These are phyloP conservation scores for Crithidia bombi DNA, from an alignment of 208 protist genomes.

Conservation along the genomic window DNA sequence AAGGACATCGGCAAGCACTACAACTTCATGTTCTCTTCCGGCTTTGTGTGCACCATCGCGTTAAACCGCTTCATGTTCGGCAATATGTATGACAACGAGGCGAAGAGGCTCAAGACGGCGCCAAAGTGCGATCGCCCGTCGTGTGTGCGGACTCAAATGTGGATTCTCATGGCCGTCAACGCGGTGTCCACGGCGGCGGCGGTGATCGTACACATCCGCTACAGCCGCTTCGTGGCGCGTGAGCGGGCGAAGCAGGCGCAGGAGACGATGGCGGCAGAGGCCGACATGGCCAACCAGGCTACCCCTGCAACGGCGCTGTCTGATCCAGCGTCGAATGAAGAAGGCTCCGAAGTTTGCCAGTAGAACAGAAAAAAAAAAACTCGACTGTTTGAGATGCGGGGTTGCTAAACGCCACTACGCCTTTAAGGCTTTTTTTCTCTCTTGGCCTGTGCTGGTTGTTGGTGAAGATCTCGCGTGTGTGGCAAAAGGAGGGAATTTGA, in stretches of 20 bases:
- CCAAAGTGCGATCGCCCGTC: constrained; percentile 51
- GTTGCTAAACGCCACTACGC: no score
- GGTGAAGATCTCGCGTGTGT: no score
- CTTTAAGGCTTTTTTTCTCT: no score
- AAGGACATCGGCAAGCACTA: constrained; percentile 84
- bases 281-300: no score
- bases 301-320: background rate
- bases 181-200: constrained; percentile 38
- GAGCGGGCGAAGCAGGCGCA: constrained; percentile 34
- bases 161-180: constrained; percentile 79
- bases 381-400: no score
- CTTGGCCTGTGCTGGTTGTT: no score
- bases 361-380: background rate
- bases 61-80: constrained; percentile 86
- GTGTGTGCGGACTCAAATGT: constrained; percentile 71
- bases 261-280: constrained; percentile 2
- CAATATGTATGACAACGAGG: constrained; percentile 71
- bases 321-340: constrained; percentile 4
- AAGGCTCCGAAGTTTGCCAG: constrained; percentile 12
- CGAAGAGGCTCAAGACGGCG: constrained; percentile 21
- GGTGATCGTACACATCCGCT: constrained; percentile 57
- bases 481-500: no score
- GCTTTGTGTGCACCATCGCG: constrained; percentile 67
- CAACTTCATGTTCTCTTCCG: constrained; percentile 79
- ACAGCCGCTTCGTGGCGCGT: constrained; percentile 47